A percentile compares a stretch with the other conserved stretches of the same genome.
Evolutionary conservation across 768 basidiomycete species (phyloP).

Genomic region (Fistulinella prunicolor): DNA sequence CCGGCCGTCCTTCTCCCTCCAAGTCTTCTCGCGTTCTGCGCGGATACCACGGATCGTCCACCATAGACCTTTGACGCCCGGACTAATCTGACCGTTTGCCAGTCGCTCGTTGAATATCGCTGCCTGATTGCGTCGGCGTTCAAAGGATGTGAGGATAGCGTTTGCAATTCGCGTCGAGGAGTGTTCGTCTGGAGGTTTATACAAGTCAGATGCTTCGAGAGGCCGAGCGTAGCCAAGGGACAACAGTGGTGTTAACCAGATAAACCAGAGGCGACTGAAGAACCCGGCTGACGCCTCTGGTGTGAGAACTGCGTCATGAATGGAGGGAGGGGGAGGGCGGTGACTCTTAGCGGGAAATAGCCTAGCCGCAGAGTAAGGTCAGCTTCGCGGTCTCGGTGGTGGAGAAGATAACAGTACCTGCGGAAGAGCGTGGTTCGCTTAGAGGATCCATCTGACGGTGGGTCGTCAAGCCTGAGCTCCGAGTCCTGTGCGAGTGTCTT

Average conservation of each 20-base stretch:
- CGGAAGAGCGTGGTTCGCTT: background rate
- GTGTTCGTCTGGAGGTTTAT: constrained; percentile 66
- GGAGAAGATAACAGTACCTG: constrained; percentile 1
- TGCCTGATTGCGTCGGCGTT: constrained; percentile 52
- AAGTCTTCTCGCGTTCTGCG: constrained; percentile 54
- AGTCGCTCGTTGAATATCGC: constrained; percentile 70
- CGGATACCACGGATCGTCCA: constrained; percentile 56
- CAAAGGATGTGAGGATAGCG: constrained; percentile 62
- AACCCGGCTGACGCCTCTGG: constrained; percentile 67
- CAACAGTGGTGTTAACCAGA: constrained; percentile 74
- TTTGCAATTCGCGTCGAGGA: constrained; percentile 59
- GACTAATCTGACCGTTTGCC: constrained; percentile 58
- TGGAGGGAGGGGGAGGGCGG: constrained; percentile 44
- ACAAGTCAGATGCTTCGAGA: constrained; percentile 77
- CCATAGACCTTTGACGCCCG: constrained; percentile 50
- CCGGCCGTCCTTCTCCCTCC: constrained; percentile 63
- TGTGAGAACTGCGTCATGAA: constrained; percentile 58
- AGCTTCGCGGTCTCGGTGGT: too few relatives aligned
- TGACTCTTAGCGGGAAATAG: constrained; percentile 14
- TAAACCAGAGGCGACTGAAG: constrained; percentile 60
- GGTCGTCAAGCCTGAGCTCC: too few relatives aligned
- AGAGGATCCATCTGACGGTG: too few relatives aligned
- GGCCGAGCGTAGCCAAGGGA: constrained; percentile 76
- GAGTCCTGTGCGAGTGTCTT: too few relatives aligned
- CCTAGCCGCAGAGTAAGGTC: background rate